A percentile compares a stretch with the other conserved stretches of the same genome.
These are phyloP conservation scores for Mediolabrus comicus DNA, from an alignment of 108 stramenopile species.

Conservation along the genomic window DNA sequence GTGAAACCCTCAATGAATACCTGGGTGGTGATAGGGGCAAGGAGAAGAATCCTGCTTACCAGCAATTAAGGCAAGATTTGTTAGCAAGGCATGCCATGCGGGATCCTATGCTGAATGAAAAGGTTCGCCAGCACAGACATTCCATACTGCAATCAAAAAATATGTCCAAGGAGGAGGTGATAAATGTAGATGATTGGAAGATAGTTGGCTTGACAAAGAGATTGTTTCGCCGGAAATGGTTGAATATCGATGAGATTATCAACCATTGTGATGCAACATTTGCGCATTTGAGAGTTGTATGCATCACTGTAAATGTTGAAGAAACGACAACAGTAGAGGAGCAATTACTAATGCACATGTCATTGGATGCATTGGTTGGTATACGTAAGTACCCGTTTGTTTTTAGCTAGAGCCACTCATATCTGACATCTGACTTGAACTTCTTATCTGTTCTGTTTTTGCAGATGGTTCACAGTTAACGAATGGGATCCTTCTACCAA, in stretches of 20 bases:
- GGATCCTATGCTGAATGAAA: constrained; percentile 9
- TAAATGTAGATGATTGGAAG: constrained; percentile 20
- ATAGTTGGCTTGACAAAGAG: constrained; percentile 29
- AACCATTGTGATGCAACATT: constrained; percentile 24
- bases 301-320: constrained; percentile 33
- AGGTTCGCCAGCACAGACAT: constrained; percentile 12
- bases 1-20: background rate
- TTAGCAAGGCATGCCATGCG: constrained; percentile 7
- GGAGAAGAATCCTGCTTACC: background rate
- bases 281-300: constrained; percentile 8
- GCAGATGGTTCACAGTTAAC: constrained; percentile 17
- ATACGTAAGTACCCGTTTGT: constrained; percentile 39
- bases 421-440: constrained; percentile 15
- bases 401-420: constrained; percentile 16
- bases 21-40: background rate
- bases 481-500: constrained; percentile 12
- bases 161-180: background rate
- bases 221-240: constrained; percentile 32
- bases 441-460: constrained; percentile 23
- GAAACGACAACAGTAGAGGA: background rate
- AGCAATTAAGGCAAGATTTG: background rate
- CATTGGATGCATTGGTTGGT: constrained; percentile 30
- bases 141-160: constrained; percentile 10
- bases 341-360: constrained; percentile 19
- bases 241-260: constrained; percentile 38